A percentile compares a stretch with the other conserved stretches of the same genome.
These are phyloP conservation scores for Firmiana major DNA, from an alignment of 345 rosid species.

Conservation along the genomic window DNA sequence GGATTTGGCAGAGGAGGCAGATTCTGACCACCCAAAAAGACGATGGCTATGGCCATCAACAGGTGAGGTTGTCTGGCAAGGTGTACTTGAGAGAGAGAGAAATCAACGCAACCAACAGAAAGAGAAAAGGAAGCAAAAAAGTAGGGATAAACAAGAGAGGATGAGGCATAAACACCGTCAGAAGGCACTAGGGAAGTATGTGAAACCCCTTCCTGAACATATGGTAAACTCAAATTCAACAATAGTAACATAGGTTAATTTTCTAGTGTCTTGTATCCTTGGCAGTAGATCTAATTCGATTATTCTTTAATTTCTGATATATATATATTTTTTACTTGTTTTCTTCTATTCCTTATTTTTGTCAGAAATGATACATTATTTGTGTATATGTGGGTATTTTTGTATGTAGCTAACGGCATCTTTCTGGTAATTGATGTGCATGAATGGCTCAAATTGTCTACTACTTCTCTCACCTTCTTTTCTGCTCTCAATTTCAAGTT, in stretches of 20 bases:
- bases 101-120: slow-evolving; percentile 55
- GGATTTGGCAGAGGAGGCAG: slow-evolving; percentile 87
- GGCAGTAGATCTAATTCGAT: slow-evolving; percentile 22
- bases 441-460: slow-evolving; percentile 19
- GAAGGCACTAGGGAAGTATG: slow-evolving; percentile 69
- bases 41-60: slow-evolving; percentile 96
- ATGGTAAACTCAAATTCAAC: slow-evolving; percentile 36
- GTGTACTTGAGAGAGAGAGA: slow-evolving; percentile 72
- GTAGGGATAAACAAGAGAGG: slow-evolving; percentile 60
- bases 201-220: slow-evolving; percentile 67
- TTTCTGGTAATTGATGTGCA: slow-evolving; percentile 10
- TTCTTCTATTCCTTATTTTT: slow-evolving; percentile 2
- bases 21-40: slow-evolving; percentile 58
- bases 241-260: background rate
- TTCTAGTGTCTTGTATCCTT: background rate
- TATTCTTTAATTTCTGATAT: slow-evolving; percentile 38
- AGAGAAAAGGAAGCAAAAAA: slow-evolving; percentile 66
- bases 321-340: background rate
- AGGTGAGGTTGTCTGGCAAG: slow-evolving; percentile 82
- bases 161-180: slow-evolving; percentile 58
- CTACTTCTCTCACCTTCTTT: background rate
- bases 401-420: slow-evolving; percentile 27
- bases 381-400: slow-evolving; percentile 1
- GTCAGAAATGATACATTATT: slow-evolving; percentile 18
- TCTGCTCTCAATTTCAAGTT: background rate